These are phyloP conservation scores for Ceratopteris richardii DNA, from an alignment of 75 land plant species.

Conservation along the genomic window DNA sequence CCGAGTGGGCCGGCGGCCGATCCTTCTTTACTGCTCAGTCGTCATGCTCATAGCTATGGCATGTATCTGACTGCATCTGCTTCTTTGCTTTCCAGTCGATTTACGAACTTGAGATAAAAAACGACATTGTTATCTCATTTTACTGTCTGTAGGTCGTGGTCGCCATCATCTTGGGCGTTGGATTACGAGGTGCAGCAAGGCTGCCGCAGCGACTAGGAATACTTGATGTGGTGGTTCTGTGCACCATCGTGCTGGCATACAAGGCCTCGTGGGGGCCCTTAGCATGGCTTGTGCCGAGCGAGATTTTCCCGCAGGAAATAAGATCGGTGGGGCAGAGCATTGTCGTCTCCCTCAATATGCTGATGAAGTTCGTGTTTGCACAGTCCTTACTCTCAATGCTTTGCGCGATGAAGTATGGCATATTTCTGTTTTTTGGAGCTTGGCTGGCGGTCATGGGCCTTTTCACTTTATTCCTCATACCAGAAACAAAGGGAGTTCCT, in stretches of 20 bases:
- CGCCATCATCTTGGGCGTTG: too few relatives aligned
- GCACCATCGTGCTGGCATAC: conserved; percentile 14
- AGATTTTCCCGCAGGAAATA: conserved; percentile 64
- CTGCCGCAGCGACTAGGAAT: conserved; percentile 11
- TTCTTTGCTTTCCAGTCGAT: too few relatives aligned
- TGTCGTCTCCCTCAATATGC: conserved; percentile 48
- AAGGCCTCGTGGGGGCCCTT: conserved; percentile 88
- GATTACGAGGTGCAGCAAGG: too few relatives aligned
- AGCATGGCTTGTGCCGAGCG: conserved; percentile 73
- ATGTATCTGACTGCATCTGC: background rate
- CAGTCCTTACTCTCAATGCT: conserved; percentile 59
- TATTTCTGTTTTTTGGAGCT: conserved; percentile 64
- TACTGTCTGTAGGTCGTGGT: too few relatives aligned
- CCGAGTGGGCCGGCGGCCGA: conserved; percentile 20
- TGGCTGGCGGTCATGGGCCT: conserved; percentile 48
- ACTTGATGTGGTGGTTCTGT: conserved; percentile 32
- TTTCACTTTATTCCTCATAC: conserved; percentile 52
- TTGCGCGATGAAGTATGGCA: conserved; percentile 58
- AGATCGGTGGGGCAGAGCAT: conserved; percentile 72
- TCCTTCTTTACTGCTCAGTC: conserved; percentile 25
- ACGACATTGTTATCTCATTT: too few relatives aligned
- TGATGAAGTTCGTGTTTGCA: conserved; percentile 59
- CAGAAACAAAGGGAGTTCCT: conserved; percentile 65
- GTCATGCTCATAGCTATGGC: conserved; percentile 42
- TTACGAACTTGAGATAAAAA: too few relatives aligned